Evolutionary conservation across 257 asterid species (phyloP), one percentile per base, ranked within the genome.

Genomic region (Asclepias syriaca): DNA sequence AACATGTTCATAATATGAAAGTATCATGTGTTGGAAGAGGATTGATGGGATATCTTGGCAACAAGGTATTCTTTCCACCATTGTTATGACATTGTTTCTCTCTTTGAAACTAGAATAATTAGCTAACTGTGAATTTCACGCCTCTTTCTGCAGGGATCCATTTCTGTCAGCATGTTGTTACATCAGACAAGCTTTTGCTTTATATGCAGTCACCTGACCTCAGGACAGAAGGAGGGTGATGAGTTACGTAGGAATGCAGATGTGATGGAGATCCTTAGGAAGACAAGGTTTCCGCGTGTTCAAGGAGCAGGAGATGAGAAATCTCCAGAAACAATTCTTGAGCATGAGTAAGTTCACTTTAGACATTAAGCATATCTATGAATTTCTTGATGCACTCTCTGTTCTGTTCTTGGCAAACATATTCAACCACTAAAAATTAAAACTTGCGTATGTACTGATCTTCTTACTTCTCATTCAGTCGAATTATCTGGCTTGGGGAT

Each of bases 181-280:
- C 99, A 95, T 82, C 98, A 92, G 82, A 95, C 99, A 19, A 95
- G 99, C 86, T 93, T 95, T 78, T 95, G 99, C 84, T 95, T 95
- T 56, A 91, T 92, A 24, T 95, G 99, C 85, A 92, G 89, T 75
- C 99, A 95, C 79, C 82, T 95, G 82, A 92, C 99, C 9, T 92
- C 99, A 1, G 99, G 99, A 61, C 96, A 92, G 80, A 95, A 89
- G 80, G 98, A 90, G 67, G 99, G 99, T 1, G 97, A 95, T n/a
- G 99, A 95, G 69, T 80, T 95, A 61, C 97, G 99, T 8, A 75
- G 99, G 74, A 95, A 95, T 71, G 83, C 92, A 1, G 99, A 95
- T 84, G 93, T 95, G 37, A 88, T 90, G 94, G 99, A 95, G 85
- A 92, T 95, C 55, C 79, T 95, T 40, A 86, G 83, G 84, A 92